Evolutionary conservation across 2,329 filamentous ascomycete genomes (phyloP).

Genomic region (Aspergillus ochraceus): DNA sequence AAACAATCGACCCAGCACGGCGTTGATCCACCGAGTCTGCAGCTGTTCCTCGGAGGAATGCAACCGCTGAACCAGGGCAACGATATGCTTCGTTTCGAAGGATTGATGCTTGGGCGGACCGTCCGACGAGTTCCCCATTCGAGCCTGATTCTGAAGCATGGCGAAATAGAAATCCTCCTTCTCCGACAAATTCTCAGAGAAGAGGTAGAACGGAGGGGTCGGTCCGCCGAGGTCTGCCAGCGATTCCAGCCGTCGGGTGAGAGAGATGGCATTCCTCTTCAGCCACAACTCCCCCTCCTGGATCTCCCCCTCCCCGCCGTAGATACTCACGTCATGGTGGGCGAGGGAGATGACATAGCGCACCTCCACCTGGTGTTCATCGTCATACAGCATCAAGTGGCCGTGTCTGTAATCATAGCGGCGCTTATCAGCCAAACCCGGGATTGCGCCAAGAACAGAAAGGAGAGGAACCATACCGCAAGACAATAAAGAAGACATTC

Average conservation of each 20-base stretch:
- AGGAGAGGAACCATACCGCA: conserved; percentile 59
- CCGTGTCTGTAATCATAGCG: conserved; percentile 64
- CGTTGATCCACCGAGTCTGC: conserved; percentile 92
- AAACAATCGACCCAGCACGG: conserved; percentile 83
- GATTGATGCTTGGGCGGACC: conserved; percentile 68
- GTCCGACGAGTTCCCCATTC: conserved; percentile 57
- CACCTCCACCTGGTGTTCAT: conserved; percentile 91
- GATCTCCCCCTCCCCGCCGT: conserved; percentile 74
- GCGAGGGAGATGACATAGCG: conserved; percentile 92
- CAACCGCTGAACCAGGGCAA: conserved; percentile 82
- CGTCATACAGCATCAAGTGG: conserved; percentile 96
- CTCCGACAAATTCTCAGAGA: conserved; percentile 90
- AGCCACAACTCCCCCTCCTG: conserved; percentile 94
- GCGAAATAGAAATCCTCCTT: conserved; percentile 99
- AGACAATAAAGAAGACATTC: conserved; percentile 90
- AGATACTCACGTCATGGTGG: conserved; percentile 78
- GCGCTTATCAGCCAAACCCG: conserved; percentile 12
- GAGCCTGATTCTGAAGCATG: conserved; percentile 79
- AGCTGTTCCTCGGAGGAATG: conserved; percentile 90
- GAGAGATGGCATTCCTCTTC: conserved; percentile 84
- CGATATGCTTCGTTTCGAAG: conserved; percentile 83
- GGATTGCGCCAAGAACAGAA: not conserved
- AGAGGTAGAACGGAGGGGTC: conserved; percentile 87
- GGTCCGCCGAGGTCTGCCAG: conserved; percentile 55
- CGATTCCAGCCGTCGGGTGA: conserved; percentile 63